A percentile compares a stretch with the other conserved stretches of the same genome.
Evolutionary conservation across 352 stramenopile genomes (phyloP).

Genomic region (Phytophthora pisi): DNA sequence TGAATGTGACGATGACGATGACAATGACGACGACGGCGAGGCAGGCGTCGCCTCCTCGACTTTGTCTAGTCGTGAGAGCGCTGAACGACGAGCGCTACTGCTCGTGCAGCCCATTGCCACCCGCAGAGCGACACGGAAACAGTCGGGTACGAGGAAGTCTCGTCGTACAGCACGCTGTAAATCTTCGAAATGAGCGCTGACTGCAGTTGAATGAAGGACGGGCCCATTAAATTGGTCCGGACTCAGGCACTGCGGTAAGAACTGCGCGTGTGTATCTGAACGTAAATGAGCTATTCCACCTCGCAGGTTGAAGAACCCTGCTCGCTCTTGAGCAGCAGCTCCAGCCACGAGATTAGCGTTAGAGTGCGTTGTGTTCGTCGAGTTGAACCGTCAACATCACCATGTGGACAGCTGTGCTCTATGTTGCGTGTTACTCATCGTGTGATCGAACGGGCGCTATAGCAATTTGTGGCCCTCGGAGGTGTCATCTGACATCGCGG

Average conservation of each 20-base stretch:
- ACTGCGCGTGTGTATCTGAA: conserved; percentile 16
- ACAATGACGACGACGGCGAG: conserved; percentile 27
- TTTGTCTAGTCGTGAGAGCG: conserved; percentile 26
- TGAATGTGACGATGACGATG: conserved; percentile 20
- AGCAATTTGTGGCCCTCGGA: background rate
- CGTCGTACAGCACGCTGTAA: conserved; percentile 1
- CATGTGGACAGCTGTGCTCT: background rate
- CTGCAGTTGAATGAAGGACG: conserved; percentile 3
- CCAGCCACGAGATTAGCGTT: conserved; percentile 18
- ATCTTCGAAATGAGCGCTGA: background rate
- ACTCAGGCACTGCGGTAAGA: background rate
- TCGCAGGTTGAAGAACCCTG: conserved; percentile 14
- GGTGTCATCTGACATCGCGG: background rate
- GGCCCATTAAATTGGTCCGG: background rate
- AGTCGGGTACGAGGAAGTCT: conserved; percentile 2
- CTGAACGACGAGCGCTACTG: conserved; percentile 28
- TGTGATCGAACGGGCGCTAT: conserved; percentile 6
- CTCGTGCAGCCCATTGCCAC: conserved; percentile 38
- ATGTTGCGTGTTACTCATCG: conserved; percentile 30
- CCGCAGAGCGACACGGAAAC: conserved; percentile 10
- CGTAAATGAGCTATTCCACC: conserved; percentile 23
- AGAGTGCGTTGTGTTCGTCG: conserved; percentile 6
- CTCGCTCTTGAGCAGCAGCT: conserved; percentile 8
- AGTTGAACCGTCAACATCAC: conserved; percentile 5
- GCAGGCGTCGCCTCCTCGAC: conserved; percentile 22